Base-by-base conservation (phyloP, 306 rosid genomes). In the Mimosa pudica region DNA sequence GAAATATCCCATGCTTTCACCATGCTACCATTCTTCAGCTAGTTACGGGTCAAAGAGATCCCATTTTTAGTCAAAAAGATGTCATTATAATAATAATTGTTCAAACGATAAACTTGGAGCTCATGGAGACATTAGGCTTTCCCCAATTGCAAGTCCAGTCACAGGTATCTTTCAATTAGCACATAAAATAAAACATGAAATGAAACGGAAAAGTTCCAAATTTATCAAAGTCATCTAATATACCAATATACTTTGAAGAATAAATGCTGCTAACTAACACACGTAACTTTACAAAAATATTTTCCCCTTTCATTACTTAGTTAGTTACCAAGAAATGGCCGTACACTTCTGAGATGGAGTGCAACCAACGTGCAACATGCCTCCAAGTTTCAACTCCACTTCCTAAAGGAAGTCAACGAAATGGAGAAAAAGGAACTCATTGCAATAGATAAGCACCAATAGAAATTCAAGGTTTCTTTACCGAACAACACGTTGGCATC, bases 391-490 rank as follows among this genome's bases (percentile, higher is more conserved):
- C 38, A 35, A 30, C 52, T 14, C 48, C 75, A 69, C 58, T 14
- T 30, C 35, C 58, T 13, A 32, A 17, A 58, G 58, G 8, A 66
- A 66, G 33, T 42, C 72, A 44, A 44, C 42, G 32, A 66, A 18
- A 68, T 10, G 4, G 44, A 44, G 47, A 33, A 76, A 44, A 64
- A 63, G 16, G 33, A 32, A 18, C 8, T 6, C 42, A n/a, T 4
- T 57, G 54, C 24, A 20, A 12, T 61, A n/a, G 62, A 70, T 20
- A 32, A 63, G 57, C 1, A 14, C 13, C 63, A 7, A 42, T 47
- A 17, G 33, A 77, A 58, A 77, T 66, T 10, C 68, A 64, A 84
- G 49, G 79, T 44, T 64, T 72, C 71, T 44, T 70, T 73, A 71
- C 70, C 70, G 2, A 5, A 58, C 17, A 67, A 41, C 70, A 64